Percentiles rank a stretch among this genome's conserved stretches.
Conservation (phyloP, 495 filamentous ascomycete genomes). For the Chaetomidium leptoderma region DNA sequence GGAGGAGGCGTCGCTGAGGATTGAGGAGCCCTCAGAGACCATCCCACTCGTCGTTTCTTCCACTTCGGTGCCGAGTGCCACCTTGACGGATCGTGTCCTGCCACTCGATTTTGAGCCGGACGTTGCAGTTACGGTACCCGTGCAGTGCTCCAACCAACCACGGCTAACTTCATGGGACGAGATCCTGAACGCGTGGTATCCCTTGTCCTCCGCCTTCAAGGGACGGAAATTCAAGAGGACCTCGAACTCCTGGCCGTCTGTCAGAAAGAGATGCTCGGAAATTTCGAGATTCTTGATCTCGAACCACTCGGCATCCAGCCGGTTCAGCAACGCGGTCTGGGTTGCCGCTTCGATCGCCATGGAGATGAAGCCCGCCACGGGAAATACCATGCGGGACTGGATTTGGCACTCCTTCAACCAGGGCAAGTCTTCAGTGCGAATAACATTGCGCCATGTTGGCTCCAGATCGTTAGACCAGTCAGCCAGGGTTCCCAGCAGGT, state of each 20-base stretch:
- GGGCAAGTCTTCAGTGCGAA: constrained; percentile 40
- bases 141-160: constrained; percentile 34
- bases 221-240: constrained; percentile 26
- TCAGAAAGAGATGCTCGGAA: constrained; percentile 25
- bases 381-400: constrained; percentile 42
- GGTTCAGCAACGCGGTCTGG: constrained; percentile 25
- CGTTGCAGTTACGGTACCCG: constrained; percentile 34
- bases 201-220: neutral
- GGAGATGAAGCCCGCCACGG: constrained; percentile 42
- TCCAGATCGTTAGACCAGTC: constrained; percentile 40
- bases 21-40: no score
- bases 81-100: no score
- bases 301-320: constrained; percentile 24
- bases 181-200: constrained; percentile 37
- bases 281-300: constrained; percentile 26
- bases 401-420: constrained; percentile 51
- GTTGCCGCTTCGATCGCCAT: constrained; percentile 46
- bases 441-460: constrained; percentile 49
- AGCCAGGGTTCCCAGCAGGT: constrained; percentile 44
- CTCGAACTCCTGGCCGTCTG: constrained; percentile 31
- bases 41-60: neutral
- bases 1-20: no score
- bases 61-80: neutral
- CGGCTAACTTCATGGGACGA: constrained; percentile 29
- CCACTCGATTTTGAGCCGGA: no score